Base-by-base conservation (phyloP, 139 green algal genomes). In the Volvox africanus region DNA sequence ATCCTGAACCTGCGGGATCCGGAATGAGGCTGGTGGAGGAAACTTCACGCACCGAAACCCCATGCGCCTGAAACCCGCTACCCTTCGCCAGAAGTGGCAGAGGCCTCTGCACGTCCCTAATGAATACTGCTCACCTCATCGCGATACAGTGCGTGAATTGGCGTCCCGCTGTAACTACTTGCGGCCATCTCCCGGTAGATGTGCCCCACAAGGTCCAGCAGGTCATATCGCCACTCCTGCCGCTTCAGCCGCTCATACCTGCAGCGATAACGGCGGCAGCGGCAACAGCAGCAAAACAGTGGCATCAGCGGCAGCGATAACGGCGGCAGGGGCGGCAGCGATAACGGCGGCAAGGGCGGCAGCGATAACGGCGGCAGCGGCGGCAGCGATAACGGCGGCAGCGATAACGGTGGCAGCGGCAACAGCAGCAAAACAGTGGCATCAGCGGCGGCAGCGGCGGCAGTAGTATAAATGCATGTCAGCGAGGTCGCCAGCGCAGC, bases 81-180 rank as follows among this genome's bases (percentile, higher is more conserved):
- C 44, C 44, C 5, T 73, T 73, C 65, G 12, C 65, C 3, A 73
- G 65, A 6, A 73, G 65, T 11, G 65, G 65, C 65, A 36, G 71
- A 36, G 71, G 22, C 19, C 5, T 5, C 28, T 33, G n/a, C 44
- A 55, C 9, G 44, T n/a, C 5, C 5, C 28, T 79, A 79, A 79
- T 32, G 19, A 79, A n/a, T n/a, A 79, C 24, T 9, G 5, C 82
- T 30, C 36, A 97, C 96, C 86, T 98, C 96, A 90, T 98, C 97
- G 14, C 97, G 85, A 92, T 96, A 98, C 61, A 98, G 89, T 73
- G 83, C 95, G 75, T 96, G 90, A 28, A 98, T 92, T 35, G 91
- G 88, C 28, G 88, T 90, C 0, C 96, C 96, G 1, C 33, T 86
- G 93, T 98, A 98, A 79, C 93, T 92, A 16, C 90, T 37, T 2